phyloP scores from a whole-genome alignment of 441 rosid genomes.

The Populus hybrid region DNA sequence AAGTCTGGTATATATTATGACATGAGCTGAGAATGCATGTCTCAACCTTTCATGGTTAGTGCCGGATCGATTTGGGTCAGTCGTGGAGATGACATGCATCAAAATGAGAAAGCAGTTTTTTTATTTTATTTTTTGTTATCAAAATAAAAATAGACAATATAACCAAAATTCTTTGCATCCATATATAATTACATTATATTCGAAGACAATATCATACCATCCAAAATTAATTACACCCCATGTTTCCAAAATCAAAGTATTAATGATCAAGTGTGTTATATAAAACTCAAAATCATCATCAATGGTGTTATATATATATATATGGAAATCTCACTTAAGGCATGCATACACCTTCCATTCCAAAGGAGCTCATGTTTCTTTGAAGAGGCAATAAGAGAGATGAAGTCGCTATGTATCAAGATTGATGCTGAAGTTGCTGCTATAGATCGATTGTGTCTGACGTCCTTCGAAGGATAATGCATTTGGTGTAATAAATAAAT shows the following conservation, averaged over 20 bases:
- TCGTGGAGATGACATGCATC: neutral
- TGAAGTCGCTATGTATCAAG: neutral
- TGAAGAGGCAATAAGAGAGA: neutral
- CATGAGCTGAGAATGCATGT: neutral
- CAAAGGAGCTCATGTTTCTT: neutral
- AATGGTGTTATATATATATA: too few species aligned
- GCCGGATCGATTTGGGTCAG: neutral
- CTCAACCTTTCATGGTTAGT: too few species aligned
- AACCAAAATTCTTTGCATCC: too few species aligned
- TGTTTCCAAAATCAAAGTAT: neutral
- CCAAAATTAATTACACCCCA: too few species aligned
- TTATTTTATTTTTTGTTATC: neutral
- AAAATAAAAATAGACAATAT: too few species aligned
- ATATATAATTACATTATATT: too few species aligned
- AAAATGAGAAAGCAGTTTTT: neutral
- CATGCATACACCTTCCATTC: neutral
- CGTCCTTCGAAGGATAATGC: neutral
- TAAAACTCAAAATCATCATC: neutral
- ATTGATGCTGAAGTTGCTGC: neutral
- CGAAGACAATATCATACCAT: neutral
- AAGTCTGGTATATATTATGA: neutral
- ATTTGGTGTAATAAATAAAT: too few species aligned
- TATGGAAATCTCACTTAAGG: neutral
- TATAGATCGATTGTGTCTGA: neutral
- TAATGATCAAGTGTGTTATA: neutral